A percentile compares a stretch with the other conserved stretches of the same genome.
These are phyloP conservation scores for Vitis labrusca DNA, from an alignment of 164 flowering plant genomes.

Conservation along the genomic window DNA sequence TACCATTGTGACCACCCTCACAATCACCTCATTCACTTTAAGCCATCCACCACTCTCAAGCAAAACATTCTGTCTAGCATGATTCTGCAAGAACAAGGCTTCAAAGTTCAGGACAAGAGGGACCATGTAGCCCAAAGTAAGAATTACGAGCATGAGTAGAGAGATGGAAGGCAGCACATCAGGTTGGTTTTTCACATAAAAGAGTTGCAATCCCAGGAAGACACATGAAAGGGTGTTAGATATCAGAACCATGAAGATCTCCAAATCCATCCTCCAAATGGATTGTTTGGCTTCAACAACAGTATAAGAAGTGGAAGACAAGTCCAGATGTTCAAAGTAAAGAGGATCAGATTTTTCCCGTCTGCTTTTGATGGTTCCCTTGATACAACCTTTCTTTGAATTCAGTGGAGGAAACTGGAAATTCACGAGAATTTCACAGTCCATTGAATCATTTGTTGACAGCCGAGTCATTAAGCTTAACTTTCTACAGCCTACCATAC, in stretches of 20 bases:
- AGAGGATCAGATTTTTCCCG: conserved; percentile 34
- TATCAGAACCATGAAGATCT: conserved; percentile 46
- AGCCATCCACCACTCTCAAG: conserved; percentile 23
- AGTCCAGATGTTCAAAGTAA: conserved; percentile 34
- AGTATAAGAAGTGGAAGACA: conserved; percentile 14
- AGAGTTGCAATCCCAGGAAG: conserved; percentile 22
- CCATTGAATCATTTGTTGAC: conserved; percentile 21
- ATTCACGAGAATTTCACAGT: conserved; percentile 44
- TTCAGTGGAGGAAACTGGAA: conserved; percentile 24
- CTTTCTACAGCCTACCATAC: conserved; percentile 54
- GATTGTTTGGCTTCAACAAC: conserved; percentile 20
- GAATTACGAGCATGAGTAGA: conserved; percentile 45
- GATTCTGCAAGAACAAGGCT: conserved; percentile 32
- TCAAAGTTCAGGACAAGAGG: conserved; percentile 55
- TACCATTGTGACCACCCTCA: too few relatives aligned
- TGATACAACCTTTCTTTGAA: background rate
- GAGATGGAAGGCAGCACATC: conserved; percentile 45
- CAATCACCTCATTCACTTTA: too few relatives aligned
- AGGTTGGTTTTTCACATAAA: conserved; percentile 6
- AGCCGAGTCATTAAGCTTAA: too few relatives aligned
- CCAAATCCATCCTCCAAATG: conserved; percentile 51
- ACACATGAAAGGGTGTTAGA: conserved; percentile 47
- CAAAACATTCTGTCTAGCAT: conserved; percentile 21
- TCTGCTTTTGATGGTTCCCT: conserved; percentile 44
- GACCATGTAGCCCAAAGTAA: conserved; percentile 56